Base-by-base conservation (phyloP, 352 stramenopile genomes). In the Poterioochromonas sp. region DNA sequence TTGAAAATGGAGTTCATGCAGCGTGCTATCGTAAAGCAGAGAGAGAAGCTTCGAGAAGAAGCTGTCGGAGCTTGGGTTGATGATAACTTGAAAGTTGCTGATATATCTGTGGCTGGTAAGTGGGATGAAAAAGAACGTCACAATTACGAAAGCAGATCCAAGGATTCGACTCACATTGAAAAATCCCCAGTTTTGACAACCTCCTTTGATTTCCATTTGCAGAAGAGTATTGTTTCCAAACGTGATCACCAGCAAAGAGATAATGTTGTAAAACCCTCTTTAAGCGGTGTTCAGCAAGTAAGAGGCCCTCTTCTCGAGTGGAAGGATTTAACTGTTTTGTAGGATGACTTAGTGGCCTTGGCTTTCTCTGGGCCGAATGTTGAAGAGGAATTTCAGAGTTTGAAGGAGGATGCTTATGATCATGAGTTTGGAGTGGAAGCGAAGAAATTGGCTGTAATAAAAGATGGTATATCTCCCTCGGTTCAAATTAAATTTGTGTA, bases 1-100 rank as follows among this genome's bases (percentile, higher is more conserved):
- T 91, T 97, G 32, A 90, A 94, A 70, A 94, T 99, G 87, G 94
- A 95, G 64, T 99, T 99, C 82, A 99, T 99, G 95, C 90, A 98
- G 85, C 88, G 90, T 39, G 94, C 93, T n/a, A 87, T 97, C 43
- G 86, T 97, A 83, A 93, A 93, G 80, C 93, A 98, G 84, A 87
- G 92, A 62, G 88, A 95, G 76, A 88, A 91, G 73, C 91, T 94
- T 1, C 89, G 92, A 18, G 82, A 89, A 43, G 94, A 99, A 81
- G 44, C 85, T 98, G 60, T 83, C 86, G 34, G 94, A 99, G 86
- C 89, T 98, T 29, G 85, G 92, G 78, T 90, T 63, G 65, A 18
- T 37, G 18, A 41, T 11, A 34, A 35, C 29, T 26, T 47, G 12
- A 32, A 22, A 76, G 22, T 12, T 73, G 32, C 68, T 62, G 62